Base-by-base conservation (phyloP, 306 rosid species). In the Prunus fruticosa region DNA sequence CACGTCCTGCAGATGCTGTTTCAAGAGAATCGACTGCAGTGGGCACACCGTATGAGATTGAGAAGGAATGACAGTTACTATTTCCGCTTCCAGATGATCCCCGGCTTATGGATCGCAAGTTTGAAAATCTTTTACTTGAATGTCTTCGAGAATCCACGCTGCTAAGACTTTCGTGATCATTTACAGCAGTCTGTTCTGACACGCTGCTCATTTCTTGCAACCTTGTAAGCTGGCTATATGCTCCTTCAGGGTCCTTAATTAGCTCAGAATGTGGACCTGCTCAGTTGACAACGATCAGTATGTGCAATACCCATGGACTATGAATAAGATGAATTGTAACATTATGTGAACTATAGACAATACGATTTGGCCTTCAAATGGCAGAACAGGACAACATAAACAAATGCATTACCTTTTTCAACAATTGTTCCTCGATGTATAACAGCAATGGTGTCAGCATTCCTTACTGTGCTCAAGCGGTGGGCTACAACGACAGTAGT, bases 401-500 rank as follows among this genome's bases (percentile, higher is more conserved):
- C 45, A 68, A 2, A 60, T 6, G 16, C 10, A n/a, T 20, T 85
- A 90, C 96, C 96, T 79, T 80, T 87, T 51, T 90, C 93, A n/a
- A 87, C 90, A 68, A 88, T 87, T 69, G 81, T 87, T 51, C 96
- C 93, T 74, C 75, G 85, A 51, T 90, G 88, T 74, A 88, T 83
- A 27, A 90, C 96, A 11, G 92, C 92, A 73, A 90, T 86, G 52
- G 77, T 82, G 53, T 88, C 83, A 3, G 84, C 92, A 67, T 86
- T 88, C 64, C 85, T 82, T 77, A 90, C 80, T 20, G 91, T 90
- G 77, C 88, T 85, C 68, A 90, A 82, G 49, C 96, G 91, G 66
- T 88, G 96, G 6, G 96, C 96, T 53, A 91, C 96, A 72, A 91
- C 62, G 9, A 91, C 82, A 22, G 93, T 91, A 41, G 93, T 91